These are phyloP conservation scores for Podila epicladia DNA, from an alignment of 192 early-diverging fungal genomes.

Conservation along the genomic window DNA sequence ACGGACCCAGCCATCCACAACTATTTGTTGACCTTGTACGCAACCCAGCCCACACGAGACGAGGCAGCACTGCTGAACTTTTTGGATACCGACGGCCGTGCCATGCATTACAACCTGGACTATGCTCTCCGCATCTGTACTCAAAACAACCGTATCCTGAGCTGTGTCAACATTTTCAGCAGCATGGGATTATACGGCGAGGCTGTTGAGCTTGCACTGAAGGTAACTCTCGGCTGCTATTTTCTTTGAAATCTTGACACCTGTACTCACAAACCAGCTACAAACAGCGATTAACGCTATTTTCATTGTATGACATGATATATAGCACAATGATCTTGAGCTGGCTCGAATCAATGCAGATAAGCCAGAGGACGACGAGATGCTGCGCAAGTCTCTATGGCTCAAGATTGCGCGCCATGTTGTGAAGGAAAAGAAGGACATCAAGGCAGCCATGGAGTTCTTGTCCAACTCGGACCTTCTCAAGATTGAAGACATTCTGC, in stretches of 20 bases:
- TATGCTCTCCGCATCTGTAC: constrained; percentile 93
- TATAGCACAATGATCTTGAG: constrained; percentile 83
- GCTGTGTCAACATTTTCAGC: constrained; percentile 91
- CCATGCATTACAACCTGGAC: constrained; percentile 89
- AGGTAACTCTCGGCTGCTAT: constrained; percentile 53
- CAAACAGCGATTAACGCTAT: not conserved
- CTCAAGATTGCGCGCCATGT: constrained; percentile 93
- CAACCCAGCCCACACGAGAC: constrained; percentile 69
- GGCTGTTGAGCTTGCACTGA: constrained; percentile 89
- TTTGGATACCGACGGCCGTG: constrained; percentile 77
- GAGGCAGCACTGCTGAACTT: constrained; percentile 81
- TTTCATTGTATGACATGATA: not conserved
- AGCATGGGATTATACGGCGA: constrained; percentile 90
- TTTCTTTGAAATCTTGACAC: not conserved
- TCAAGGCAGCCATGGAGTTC: constrained; percentile 88
- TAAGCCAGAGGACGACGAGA: constrained; percentile 87
- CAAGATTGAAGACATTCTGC: constrained; percentile 95
- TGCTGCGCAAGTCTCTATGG: constrained; percentile 89
- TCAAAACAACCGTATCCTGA: constrained; percentile 82
- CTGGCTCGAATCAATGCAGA: constrained; percentile 93
- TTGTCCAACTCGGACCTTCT: constrained; percentile 82
- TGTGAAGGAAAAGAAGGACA: constrained; percentile 84
- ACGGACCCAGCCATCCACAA: constrained; percentile 94
- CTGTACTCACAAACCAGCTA: not conserved
- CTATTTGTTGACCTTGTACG: constrained; percentile 85